Evolutionary conservation across 768 basidiomycete genomes (phyloP).

Genomic region (Suillus subaureus): DNA sequence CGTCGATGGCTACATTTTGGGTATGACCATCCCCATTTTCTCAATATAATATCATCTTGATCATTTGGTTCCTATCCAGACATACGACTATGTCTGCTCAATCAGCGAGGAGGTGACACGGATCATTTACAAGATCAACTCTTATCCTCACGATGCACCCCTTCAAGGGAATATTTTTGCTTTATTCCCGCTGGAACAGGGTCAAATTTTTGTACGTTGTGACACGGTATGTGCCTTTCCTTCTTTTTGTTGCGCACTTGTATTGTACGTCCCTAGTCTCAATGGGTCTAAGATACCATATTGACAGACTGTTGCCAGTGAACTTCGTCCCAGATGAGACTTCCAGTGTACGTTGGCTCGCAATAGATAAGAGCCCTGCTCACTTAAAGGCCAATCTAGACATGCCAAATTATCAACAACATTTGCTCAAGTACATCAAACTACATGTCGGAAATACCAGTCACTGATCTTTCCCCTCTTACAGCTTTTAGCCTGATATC

Average conservation of each 20-base stretch:
- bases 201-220: conserved; percentile 7
- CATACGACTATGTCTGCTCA: conserved; percentile 7
- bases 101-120: background rate
- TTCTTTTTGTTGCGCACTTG: conserved; percentile 6
- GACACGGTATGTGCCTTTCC: conserved; percentile 9
- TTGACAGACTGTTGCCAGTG: background rate
- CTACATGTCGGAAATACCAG: background rate
- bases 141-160: background rate
- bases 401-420: conserved; percentile 2
- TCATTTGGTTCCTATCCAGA: background rate
- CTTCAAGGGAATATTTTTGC: conserved; percentile 6
- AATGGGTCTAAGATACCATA: background rate
- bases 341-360: background rate
- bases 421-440: conserved; percentile 7
- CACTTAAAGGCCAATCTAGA: background rate
- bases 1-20: conserved; percentile 11
- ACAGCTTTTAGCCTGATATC: conserved; percentile 9
- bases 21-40: background rate
- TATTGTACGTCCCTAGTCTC: conserved; percentile 2
- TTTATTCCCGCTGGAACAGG: background rate
- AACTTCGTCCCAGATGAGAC: background rate
- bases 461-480: background rate
- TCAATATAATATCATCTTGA: background rate
- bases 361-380: background rate
- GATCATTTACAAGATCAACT: background rate